These are phyloP conservation scores for Torulaspora globosa DNA, from an alignment of 1,139 yeast genomes.

Conservation along the genomic window DNA sequence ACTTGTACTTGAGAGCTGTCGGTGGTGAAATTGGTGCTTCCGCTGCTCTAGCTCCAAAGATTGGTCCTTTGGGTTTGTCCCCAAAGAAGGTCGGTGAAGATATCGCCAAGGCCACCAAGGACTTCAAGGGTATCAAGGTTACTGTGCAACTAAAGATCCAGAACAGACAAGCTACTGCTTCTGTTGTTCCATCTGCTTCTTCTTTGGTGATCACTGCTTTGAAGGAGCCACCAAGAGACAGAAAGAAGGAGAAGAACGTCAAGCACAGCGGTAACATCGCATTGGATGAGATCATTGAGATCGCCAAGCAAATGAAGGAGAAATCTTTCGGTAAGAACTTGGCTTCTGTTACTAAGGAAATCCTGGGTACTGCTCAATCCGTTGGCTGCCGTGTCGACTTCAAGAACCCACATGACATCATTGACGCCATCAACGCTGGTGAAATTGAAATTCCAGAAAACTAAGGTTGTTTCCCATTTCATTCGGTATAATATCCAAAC, in stretches of 20 bases:
- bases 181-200: constrained; percentile 99
- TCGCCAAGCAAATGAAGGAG: constrained; percentile 96
- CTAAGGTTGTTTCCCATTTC: constrained; percentile 42
- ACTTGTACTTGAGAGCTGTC: constrained; percentile 98
- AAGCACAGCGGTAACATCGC: constrained; percentile 99
- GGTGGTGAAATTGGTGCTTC: constrained; percentile 99
- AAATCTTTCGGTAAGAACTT: constrained; percentile 98
- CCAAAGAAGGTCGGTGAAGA: constrained; percentile 99
- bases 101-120: constrained; percentile 99
- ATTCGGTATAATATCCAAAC: constrained; percentile 18
- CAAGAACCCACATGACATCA: constrained; percentile 98
- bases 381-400: constrained; percentile 99
- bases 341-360: constrained; percentile 96
- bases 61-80: constrained; percentile 99
- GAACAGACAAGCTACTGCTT: constrained; percentile 99
- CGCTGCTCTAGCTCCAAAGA: constrained; percentile 99
- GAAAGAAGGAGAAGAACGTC: constrained; percentile 99
- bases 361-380: constrained; percentile 99
- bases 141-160: constrained; percentile 98
- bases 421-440: constrained; percentile 97
- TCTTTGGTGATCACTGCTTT: constrained; percentile 98
- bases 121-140: constrained; percentile 98
- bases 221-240: constrained; percentile 99
- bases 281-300: constrained; percentile 92
- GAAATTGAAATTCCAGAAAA: constrained; percentile 94